phyloP scores from a whole-genome alignment of 306 rosid species.

The Castanea mollissima region DNA sequence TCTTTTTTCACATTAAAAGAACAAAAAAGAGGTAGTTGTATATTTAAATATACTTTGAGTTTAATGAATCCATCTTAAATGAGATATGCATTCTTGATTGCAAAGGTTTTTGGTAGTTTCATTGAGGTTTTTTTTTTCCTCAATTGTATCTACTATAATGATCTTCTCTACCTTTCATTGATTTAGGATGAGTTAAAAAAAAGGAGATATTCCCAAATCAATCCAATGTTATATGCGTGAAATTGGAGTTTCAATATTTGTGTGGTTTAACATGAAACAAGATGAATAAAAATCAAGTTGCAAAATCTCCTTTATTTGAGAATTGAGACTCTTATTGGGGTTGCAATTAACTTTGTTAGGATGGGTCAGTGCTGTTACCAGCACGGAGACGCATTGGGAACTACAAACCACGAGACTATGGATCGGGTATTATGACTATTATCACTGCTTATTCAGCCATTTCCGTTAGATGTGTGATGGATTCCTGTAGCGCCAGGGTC shows the following conservation, averaged over 20 bases:
- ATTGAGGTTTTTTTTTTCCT: not conserved
- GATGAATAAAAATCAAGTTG: not conserved
- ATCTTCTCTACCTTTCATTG: not conserved
- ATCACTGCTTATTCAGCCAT: not conserved
- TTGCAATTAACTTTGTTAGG: not conserved
- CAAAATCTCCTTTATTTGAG: not conserved
- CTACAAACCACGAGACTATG: not conserved
- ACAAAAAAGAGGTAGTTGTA: not conserved
- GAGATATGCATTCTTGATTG: too few species aligned
- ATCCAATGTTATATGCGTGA: conserved; percentile 41
- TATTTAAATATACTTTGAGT: not conserved
- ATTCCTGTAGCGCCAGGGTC: not conserved
- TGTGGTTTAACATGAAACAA: conserved; percentile 19
- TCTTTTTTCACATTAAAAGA: not conserved
- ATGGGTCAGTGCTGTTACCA: conserved; percentile 10
- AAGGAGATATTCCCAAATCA: conserved; percentile 24
- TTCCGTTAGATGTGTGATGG: not conserved
- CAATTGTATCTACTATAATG: not conserved
- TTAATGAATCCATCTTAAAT: not conserved
- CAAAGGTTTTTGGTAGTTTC: too few species aligned
- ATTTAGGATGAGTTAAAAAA: conserved; percentile 13
- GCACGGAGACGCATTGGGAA: not conserved
- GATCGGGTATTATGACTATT: not conserved
- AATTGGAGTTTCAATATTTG: conserved; percentile 2
- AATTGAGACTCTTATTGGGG: not conserved